Evolutionary conservation across 2,329 filamentous ascomycete species (phyloP).

Genomic region (Verticillium isaacii): DNA sequence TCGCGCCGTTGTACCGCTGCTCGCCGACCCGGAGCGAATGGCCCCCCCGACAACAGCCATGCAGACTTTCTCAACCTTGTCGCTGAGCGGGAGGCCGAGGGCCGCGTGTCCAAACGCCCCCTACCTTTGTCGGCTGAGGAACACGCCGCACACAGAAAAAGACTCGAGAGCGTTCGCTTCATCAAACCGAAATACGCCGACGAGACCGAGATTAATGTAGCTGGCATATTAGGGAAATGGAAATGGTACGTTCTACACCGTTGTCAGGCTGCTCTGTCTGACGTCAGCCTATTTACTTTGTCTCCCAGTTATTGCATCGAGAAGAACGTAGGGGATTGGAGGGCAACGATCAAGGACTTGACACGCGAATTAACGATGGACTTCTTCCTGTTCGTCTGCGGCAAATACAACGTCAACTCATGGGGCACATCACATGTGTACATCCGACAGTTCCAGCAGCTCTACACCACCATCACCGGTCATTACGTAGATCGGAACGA

Average conservation of each 20-base stretch:
- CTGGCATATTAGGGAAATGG: slow-evolving; percentile 16
- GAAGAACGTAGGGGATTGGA: slow-evolving; percentile 14
- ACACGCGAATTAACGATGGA: slow-evolving; percentile 15
- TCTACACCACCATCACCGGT: slow-evolving; percentile 17
- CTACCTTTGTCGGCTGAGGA: slow-evolving; percentile 14
- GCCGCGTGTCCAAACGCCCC: slow-evolving; percentile 2
- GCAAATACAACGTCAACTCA: slow-evolving; percentile 17
- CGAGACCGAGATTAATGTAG: slow-evolving; percentile 16
- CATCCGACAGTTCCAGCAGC: slow-evolving; percentile 20
- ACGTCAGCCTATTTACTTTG: neutral
- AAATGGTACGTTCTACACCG: slow-evolving; percentile 10
- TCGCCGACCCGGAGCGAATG: neutral
- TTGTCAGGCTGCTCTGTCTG: neutral
- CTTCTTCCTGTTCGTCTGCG: slow-evolving; percentile 19
- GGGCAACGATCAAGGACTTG: slow-evolving; percentile 13
- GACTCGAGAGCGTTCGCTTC: slow-evolving; percentile 14
- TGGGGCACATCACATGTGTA: slow-evolving; percentile 17
- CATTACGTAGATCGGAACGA: slow-evolving; percentile 18
- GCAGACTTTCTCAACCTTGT: slow-evolving; percentile 9
- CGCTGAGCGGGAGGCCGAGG: slow-evolving; percentile 1
- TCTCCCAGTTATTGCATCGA: slow-evolving; percentile 12
- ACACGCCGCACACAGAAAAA: slow-evolving; percentile 11
- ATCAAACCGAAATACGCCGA: slow-evolving; percentile 15
- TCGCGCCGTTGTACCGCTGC: neutral
- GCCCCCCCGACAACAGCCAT: neutral